phyloP scores from a whole-genome alignment of 371 early-diverging fungal species.

The Mortierella sp. region DNA sequence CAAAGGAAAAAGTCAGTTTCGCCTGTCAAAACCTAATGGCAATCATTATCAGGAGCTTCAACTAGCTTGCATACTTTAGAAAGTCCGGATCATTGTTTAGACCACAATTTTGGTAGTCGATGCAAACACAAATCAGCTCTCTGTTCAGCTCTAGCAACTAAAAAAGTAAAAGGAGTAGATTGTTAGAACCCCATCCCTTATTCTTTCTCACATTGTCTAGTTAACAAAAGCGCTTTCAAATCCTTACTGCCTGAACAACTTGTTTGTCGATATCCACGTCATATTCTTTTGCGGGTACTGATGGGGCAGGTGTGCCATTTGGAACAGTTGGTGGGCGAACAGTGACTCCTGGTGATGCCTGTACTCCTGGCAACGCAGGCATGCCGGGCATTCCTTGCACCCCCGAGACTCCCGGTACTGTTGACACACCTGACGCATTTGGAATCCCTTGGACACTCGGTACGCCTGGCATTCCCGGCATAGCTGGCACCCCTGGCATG shows the following conservation, averaged over 20 bases:
- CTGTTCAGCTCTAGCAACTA: slow-evolving; percentile 48
- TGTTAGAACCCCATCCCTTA: background rate
- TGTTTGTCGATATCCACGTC: slow-evolving; percentile 47
- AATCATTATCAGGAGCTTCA: background rate
- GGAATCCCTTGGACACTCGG: slow-evolving; percentile 1
- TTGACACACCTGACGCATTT: background rate
- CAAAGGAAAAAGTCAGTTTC: no score
- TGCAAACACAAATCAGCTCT: slow-evolving; percentile 49
- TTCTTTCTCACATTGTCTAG: background rate
- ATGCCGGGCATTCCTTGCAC: slow-evolving; percentile 1
- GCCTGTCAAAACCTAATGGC: background rate
- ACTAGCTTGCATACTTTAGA: slow-evolving; percentile 19
- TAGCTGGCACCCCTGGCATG: background rate
- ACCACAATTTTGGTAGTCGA: slow-evolving; percentile 43
- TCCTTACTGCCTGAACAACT: slow-evolving; percentile 48
- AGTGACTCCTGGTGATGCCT: slow-evolving; percentile 5
- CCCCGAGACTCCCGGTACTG: background rate
- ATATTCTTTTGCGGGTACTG: slow-evolving; percentile 10
- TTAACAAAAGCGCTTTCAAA: no score
- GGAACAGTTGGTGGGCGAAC: slow-evolving; percentile 4
- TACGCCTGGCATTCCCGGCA: slow-evolving; percentile 7
- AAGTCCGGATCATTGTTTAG: slow-evolving; percentile 38
- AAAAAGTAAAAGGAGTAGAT: background rate
- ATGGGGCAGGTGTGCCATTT: slow-evolving; percentile 12
- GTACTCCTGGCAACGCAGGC: slow-evolving; percentile 3